Evolutionary conservation across 352 stramenopile genomes (phyloP), one percentile per base, ranked within the genome.

Genomic region (Phytophthora podocarpi): DNA sequence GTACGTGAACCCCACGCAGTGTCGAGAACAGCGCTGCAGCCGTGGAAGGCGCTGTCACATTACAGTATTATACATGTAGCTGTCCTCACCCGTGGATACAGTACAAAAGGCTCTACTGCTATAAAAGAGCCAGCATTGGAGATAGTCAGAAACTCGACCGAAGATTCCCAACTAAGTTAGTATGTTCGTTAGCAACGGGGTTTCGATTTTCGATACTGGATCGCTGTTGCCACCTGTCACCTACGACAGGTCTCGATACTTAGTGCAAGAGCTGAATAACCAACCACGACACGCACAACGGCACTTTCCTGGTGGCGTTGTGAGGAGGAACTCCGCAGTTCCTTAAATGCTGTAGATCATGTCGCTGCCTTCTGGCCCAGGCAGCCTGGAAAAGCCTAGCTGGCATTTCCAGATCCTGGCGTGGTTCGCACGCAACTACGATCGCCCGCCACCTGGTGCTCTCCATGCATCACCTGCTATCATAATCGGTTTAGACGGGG

Each of bases 401-500:
- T 41, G 23, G 32, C 41, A 15, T 23, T 35, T 20, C 4, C 27
- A n/a, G 24, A 31, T 62, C 59, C 42, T 67, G 41, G 37, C 59
- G 52, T 59, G 53, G 53, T 16, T 37, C 37, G 48, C 48, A 54
- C 57, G 57, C 39, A 50, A 43, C 27, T 48, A 32, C 30, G n/a
- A n/a, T 28, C 20, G 16, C 6, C 27, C 21, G 20, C 41, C 49
- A 55, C 11, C 43, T 69, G 60, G 53, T 20, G 24, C 20, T 64
- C 52, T 32, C 39, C 31, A 59, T 55, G 52, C 36, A 68, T 64
- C 60, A 24, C 31, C 34, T 4, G 1, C 18, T 28, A 68, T 68
- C n/a, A n/a, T n/a, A 26, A 65, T 60, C 61, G 46, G 9, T 23
- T 70, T 65, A 36, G 39, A 13, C 30, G 24, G 61, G 52, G 53